phyloP scores from a whole-genome alignment of 2,329 filamentous ascomycete genomes.

The Amylocarpus encephaloides region DNA sequence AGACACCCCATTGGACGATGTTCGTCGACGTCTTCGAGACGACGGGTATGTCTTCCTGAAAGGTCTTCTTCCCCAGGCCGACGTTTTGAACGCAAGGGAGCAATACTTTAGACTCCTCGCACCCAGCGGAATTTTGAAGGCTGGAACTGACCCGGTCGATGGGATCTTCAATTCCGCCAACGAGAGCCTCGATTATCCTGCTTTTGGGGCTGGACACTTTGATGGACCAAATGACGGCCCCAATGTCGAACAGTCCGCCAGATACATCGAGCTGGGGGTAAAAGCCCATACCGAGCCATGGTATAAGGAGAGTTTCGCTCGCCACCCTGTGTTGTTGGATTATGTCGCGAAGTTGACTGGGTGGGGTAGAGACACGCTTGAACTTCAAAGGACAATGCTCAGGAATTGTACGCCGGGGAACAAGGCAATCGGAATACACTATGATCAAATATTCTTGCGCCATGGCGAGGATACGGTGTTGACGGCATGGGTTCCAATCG shows the following conservation, averaged over 20 bases:
- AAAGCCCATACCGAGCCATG: slow-evolving; percentile 46
- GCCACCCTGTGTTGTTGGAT: slow-evolving; percentile 41
- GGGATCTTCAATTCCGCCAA: slow-evolving; percentile 34
- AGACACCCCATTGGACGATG: slow-evolving; percentile 38
- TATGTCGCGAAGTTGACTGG: slow-evolving; percentile 47
- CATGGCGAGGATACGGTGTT: slow-evolving; percentile 42
- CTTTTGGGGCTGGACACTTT: slow-evolving; percentile 46
- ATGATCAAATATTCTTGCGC: slow-evolving; percentile 47
- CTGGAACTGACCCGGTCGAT: slow-evolving; percentile 43
- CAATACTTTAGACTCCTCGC: slow-evolving; percentile 48
- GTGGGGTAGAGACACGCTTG: slow-evolving; percentile 49
- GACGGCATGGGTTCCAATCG: slow-evolving; percentile 47
- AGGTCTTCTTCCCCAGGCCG: slow-evolving; percentile 43
- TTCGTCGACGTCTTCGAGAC: slow-evolving; percentile 39
- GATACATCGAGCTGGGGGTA: slow-evolving; percentile 45
- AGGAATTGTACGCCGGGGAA: slow-evolving; percentile 44
- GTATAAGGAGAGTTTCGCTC: slow-evolving; percentile 43
- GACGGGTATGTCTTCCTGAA: slow-evolving; percentile 53
- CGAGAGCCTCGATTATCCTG: slow-evolving; percentile 39
- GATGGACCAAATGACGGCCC: slow-evolving; percentile 39
- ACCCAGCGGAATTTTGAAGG: slow-evolving; percentile 50
- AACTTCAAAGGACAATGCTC: slow-evolving; percentile 42
- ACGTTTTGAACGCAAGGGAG: slow-evolving; percentile 45
- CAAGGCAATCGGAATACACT: slow-evolving; percentile 47
- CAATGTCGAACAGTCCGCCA: slow-evolving; percentile 11